A percentile compares a stretch with the other conserved stretches of the same genome.
Conservation (phyloP, 1,284 basidiomycete genomes). For the Sporisorium exsertum region DNA sequence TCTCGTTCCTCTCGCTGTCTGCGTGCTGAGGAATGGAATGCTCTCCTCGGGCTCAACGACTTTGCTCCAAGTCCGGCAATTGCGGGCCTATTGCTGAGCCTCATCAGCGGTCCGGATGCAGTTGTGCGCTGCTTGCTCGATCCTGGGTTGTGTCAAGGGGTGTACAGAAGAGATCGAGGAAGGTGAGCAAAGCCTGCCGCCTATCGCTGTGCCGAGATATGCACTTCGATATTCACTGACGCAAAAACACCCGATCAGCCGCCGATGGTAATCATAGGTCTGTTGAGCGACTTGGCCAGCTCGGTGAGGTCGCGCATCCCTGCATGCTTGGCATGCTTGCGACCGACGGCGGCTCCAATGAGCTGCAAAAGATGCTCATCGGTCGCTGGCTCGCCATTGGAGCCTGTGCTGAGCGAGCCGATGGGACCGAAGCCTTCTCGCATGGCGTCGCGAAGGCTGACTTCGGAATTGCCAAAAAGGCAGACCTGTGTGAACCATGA, state of each 20-base stretch:
- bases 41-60: slow-evolving; percentile 3
- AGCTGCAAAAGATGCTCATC: slow-evolving; percentile 77
- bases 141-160: slow-evolving; percentile 7
- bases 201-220: neutral
- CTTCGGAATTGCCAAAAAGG: slow-evolving; percentile 84
- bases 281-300: slow-evolving; percentile 52
- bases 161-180: slow-evolving; percentile 2
- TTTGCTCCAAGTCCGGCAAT: neutral
- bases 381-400: slow-evolving; percentile 39
- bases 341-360: slow-evolving; percentile 77
- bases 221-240: neutral
- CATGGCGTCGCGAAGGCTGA: slow-evolving; percentile 82
- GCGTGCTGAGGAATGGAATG: slow-evolving; percentile 26
- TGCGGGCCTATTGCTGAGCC: neutral
- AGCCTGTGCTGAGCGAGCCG: slow-evolving; percentile 27
- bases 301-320: slow-evolving; percentile 59
- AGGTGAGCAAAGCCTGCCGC: slow-evolving; percentile 20
- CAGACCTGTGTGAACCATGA: slow-evolving; percentile 71
- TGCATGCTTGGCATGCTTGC: slow-evolving; percentile 85
- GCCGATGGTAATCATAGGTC: slow-evolving; percentile 87
- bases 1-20: neutral
- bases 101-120: neutral
- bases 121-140: neutral
- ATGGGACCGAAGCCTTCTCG: slow-evolving; percentile 69
- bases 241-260: slow-evolving; percentile 49